These are phyloP conservation scores for Fraxinus latifolia DNA, from an alignment of 305 asterid species.

Conservation along the genomic window DNA sequence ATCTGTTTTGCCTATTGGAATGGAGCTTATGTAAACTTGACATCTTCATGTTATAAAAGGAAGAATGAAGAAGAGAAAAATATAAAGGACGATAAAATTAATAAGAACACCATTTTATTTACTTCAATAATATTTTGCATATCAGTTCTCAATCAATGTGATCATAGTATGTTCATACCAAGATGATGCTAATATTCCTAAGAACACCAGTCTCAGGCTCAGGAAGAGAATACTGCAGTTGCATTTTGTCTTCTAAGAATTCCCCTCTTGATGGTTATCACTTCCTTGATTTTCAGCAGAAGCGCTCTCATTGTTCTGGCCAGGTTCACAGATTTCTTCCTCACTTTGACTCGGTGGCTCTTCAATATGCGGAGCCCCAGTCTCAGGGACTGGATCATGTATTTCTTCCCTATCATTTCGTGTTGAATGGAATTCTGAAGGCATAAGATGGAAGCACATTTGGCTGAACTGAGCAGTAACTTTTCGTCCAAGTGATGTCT, in stretches of 20 bases:
- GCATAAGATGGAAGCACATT: background rate
- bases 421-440: background rate
- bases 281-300: background rate
- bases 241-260: background rate
- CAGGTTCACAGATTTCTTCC: background rate
- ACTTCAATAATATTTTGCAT: background rate
- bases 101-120: background rate
- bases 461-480: conserved; percentile 7
- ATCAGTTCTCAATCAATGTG: background rate
- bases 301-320: background rate
- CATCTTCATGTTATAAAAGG: background rate
- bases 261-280: background rate
- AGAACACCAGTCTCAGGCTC: background rate
- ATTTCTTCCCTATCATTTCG: background rate
- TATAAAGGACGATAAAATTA: background rate
- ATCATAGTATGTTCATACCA: background rate
- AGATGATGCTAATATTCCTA: background rate
- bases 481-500: conserved; percentile 35
- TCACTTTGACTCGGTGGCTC: background rate
- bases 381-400: background rate
- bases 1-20: background rate
- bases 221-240: background rate
- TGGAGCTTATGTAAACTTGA: background rate
- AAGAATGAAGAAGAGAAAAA: background rate
- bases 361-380: background rate